phyloP scores from a whole-genome alignment of 2,329 filamentous ascomycete genomes.

The Paraphaeosphaeria sporulosa region DNA sequence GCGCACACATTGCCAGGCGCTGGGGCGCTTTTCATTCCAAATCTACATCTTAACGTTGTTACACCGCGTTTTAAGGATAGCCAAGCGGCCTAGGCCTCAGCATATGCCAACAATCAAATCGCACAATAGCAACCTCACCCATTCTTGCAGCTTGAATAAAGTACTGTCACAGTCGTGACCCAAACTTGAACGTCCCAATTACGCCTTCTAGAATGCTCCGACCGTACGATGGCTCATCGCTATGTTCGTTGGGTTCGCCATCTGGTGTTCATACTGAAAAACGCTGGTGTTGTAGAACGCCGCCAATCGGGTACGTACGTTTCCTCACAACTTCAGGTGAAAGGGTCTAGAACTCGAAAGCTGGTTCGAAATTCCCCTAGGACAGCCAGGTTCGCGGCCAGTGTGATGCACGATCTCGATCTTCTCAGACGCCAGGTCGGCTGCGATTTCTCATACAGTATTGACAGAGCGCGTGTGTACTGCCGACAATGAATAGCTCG shows the following conservation, averaged over 20 bases:
- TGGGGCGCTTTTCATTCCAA: neutral
- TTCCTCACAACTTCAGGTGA: neutral
- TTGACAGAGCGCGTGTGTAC: neutral
- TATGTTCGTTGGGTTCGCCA: neutral
- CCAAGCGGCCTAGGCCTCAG: neutral
- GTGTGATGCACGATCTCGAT: neutral
- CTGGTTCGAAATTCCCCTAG: neutral
- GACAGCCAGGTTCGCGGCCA: neutral
- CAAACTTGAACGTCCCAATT: too few species aligned
- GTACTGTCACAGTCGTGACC: neutral
- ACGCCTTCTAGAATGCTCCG: conserved; percentile 2
- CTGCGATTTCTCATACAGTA: neutral
- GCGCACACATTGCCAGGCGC: neutral
- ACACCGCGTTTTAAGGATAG: neutral
- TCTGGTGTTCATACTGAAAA: neutral
- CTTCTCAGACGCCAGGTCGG: neutral
- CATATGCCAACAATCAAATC: neutral
- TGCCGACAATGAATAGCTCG: neutral
- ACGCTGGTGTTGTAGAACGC: neutral
- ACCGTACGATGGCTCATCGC: conserved; percentile 2
- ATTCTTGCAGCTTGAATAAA: neutral
- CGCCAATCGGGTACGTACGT: neutral
- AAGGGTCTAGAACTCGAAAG: neutral
- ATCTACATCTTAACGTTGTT: neutral
- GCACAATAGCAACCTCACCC: neutral